Percentiles rank a stretch among this genome's conserved stretches.
phyloP scores from a whole-genome alignment of 345 rosid genomes.

The Gynandropsis gynandra region DNA sequence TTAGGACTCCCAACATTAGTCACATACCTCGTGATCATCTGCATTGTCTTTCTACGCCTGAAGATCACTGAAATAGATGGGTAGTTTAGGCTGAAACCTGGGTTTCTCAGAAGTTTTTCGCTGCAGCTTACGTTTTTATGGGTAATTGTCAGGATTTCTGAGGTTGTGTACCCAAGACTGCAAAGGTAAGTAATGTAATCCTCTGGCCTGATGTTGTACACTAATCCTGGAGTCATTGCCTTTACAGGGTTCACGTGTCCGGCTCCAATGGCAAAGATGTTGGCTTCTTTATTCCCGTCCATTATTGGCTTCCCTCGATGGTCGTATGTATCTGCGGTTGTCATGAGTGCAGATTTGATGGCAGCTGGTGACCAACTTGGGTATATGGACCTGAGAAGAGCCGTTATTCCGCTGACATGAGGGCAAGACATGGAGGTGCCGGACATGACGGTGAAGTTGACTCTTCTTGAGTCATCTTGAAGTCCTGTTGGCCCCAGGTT shows the following conservation, averaged over 20 bases:
- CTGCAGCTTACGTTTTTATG: conserved; percentile 65
- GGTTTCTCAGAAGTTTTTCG: conserved; percentile 29
- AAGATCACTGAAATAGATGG: conserved; percentile 74
- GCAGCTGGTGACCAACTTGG: conserved; percentile 86
- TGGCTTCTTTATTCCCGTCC: conserved; percentile 61
- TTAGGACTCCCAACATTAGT: conserved; percentile 73
- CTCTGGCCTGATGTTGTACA: conserved; percentile 61
- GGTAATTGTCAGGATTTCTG: conserved; percentile 62
- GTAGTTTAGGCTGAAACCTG: conserved; percentile 76
- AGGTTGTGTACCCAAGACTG: conserved; percentile 52
- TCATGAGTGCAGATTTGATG: conserved; percentile 84
- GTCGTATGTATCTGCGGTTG: conserved; percentile 64
- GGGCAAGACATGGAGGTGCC: conserved; percentile 99
- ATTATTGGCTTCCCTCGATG: conserved; percentile 57
- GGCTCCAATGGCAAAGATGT: conserved; percentile 63
- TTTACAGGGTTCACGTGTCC: conserved; percentile 79
- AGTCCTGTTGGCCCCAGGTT: conserved; percentile 78
- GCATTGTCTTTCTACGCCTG: conserved; percentile 43
- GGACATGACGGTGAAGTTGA: conserved; percentile 85
- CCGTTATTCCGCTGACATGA: conserved; percentile 76
- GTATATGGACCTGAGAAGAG: conserved; percentile 60
- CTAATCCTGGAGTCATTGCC: conserved; percentile 73
- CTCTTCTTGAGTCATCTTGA: conserved; percentile 77
- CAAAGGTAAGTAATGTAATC: conserved; percentile 80
- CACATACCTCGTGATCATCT: conserved; percentile 47